Conservation (phyloP, 2,329 filamentous ascomycete species). For the Mycogone perniciosa region DNA sequence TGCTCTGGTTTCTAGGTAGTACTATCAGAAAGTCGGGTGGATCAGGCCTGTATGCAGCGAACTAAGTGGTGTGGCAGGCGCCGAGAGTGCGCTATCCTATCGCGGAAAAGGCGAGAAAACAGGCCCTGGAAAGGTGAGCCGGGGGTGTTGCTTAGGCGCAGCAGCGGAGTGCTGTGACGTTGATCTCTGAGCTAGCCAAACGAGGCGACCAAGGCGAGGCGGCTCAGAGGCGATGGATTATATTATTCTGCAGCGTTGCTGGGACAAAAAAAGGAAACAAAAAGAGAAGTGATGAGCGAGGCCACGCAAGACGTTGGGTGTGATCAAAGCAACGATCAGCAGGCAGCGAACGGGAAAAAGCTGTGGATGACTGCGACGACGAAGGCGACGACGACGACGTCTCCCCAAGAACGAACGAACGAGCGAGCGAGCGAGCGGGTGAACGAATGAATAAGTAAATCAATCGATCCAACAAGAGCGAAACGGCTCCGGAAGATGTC, state of each 20-base stretch:
- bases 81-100: background rate
- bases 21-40: conserved; percentile 9
- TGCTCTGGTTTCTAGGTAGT: conserved; percentile 11
- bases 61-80: conserved; percentile 1
- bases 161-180: conserved; percentile 8
- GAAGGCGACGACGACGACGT: conserved; percentile 8
- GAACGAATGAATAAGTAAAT: background rate
- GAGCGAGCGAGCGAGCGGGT: background rate
- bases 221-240: background rate
- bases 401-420: conserved; percentile 2
- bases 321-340: background rate
- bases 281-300: background rate
- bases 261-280: background rate
- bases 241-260: background rate
- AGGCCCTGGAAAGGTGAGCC: background rate
- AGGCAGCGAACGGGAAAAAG: background rate
- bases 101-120: background rate
- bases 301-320: background rate
- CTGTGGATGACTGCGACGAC: background rate
- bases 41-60: conserved; percentile 8
- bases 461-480: background rate
- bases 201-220: background rate
- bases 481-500: background rate
- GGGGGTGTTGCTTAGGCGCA: background rate
- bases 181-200: background rate